Conservation (phyloP, 2,329 filamentous ascomycete genomes). For the Ramichloridium luteum region DNA sequence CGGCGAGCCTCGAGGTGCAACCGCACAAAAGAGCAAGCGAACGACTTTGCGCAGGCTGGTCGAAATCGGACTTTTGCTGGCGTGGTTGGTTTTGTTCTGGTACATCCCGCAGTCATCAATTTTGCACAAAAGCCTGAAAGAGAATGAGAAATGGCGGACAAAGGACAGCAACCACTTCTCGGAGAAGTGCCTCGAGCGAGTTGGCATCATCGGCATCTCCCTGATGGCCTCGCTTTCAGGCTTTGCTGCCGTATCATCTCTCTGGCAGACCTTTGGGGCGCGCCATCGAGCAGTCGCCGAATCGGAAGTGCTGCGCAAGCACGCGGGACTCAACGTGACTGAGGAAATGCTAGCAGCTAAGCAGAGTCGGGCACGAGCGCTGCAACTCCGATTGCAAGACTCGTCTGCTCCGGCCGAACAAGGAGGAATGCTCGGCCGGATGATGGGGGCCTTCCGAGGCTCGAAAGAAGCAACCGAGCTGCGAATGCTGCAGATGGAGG, state of each 20-base stretch:
- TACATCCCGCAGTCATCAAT: constrained; percentile 31
- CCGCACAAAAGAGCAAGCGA: constrained; percentile 22
- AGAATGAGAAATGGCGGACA: constrained; percentile 22
- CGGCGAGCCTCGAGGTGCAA: constrained; percentile 49
- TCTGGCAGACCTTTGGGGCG: constrained; percentile 71
- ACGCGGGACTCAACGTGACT: constrained; percentile 65
- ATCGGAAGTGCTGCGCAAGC: constrained; percentile 61
- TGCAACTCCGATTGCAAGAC: constrained; percentile 53
- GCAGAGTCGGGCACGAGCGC: constrained; percentile 54
- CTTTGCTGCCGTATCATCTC: constrained; percentile 75
- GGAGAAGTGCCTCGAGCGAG: constrained; percentile 48
- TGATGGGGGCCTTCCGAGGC: constrained; percentile 59
- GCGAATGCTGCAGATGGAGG: constrained; percentile 55
- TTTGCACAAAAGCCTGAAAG: constrained; percentile 28
- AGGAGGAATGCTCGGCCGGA: constrained; percentile 56
- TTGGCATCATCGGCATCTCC: constrained; percentile 75
- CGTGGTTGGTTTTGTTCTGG: constrained; percentile 69
- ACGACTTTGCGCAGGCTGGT: constrained; percentile 39
- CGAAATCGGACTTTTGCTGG: constrained; percentile 48
- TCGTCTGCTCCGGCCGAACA: constrained; percentile 20
- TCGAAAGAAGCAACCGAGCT: constrained; percentile 46
- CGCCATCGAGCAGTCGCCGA: constrained; percentile 50
- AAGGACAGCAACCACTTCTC: constrained; percentile 36
- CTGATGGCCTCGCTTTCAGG: constrained; percentile 81
- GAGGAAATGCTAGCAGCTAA: constrained; percentile 69